phyloP scores from a whole-genome alignment of 2,329 filamentous ascomycete species.

The Plectosphaerella cucumerina region DNA sequence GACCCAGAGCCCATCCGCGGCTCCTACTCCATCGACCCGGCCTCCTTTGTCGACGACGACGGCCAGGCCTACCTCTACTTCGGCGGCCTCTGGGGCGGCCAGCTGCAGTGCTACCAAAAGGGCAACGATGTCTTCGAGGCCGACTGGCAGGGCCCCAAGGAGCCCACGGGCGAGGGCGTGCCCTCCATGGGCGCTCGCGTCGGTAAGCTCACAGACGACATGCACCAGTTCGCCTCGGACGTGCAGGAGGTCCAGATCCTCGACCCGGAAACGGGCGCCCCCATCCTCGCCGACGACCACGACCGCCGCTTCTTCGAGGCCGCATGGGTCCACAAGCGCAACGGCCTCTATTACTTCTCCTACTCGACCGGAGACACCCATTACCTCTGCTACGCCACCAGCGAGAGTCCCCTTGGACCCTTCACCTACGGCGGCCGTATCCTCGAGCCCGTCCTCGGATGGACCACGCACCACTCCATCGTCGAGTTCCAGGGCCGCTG shows the following conservation, averaged over 20 bases:
- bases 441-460: conserved; percentile 71
- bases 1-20: conserved; percentile 62
- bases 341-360: conserved; percentile 68
- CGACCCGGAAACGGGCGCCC: conserved; percentile 54
- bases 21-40: conserved; percentile 74
- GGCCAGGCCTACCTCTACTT: conserved; percentile 54
- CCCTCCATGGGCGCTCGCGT: conserved; percentile 63
- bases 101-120: conserved; percentile 69
- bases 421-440: conserved; percentile 70
- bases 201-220: conserved; percentile 58
- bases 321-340: conserved; percentile 73
- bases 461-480: conserved; percentile 80
- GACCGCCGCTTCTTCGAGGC: conserved; percentile 76
- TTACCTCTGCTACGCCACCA: conserved; percentile 65
- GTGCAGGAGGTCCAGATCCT: conserved; percentile 62
- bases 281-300: conserved; percentile 63
- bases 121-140: conserved; percentile 52
- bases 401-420: conserved; percentile 61
- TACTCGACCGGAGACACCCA: conserved; percentile 79
- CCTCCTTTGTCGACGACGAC: conserved; percentile 62
- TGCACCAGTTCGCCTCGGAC: conserved; percentile 54
- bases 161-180: conserved; percentile 52
- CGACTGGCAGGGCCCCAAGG: conserved; percentile 50
- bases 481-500: conserved; percentile 68
- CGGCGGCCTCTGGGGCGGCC: conserved; percentile 76